These are phyloP conservation scores for Aphanocladium album DNA, from an alignment of 2,329 filamentous ascomycete genomes.

Conservation along the genomic window DNA sequence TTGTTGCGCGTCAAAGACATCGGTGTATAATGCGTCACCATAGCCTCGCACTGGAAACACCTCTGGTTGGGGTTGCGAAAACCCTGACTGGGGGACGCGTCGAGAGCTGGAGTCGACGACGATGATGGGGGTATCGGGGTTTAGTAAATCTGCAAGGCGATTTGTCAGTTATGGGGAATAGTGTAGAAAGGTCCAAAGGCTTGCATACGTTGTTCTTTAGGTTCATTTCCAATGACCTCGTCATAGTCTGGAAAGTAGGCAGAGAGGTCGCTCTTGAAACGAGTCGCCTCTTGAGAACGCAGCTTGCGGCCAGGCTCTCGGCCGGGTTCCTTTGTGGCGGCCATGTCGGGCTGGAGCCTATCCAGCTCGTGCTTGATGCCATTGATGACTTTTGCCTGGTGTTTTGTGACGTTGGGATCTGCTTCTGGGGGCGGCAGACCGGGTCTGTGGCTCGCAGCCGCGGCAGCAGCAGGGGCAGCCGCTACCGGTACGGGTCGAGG, in stretches of 20 bases:
- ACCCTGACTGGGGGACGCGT: conserved; percentile 27
- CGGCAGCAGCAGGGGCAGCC: conserved; percentile 16
- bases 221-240: conserved; percentile 82
- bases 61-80: conserved; percentile 18
- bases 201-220: conserved; percentile 63
- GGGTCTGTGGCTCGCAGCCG: conserved; percentile 17
- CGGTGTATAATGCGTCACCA: conserved; percentile 50
- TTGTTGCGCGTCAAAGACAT: conserved; percentile 51
- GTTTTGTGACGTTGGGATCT: conserved; percentile 38
- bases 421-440: conserved; percentile 18
- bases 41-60: conserved; percentile 45
- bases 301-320: conserved; percentile 69
- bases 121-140: conserved; percentile 66
- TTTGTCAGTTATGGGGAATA: not conserved
- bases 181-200: not conserved
- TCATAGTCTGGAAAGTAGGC: conserved; percentile 93
- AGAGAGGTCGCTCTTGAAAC: conserved; percentile 87
- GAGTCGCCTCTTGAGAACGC: conserved; percentile 77
- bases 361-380: conserved; percentile 58
- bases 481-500: conserved; percentile 15
- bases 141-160: conserved; percentile 60
- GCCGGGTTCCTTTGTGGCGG: conserved; percentile 55
- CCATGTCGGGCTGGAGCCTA: conserved; percentile 44
- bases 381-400: conserved; percentile 55
- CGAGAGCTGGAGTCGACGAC: conserved; percentile 53